phyloP scores from a whole-genome alignment of 148 eudicot species.

The Dysphania ambrosioides region DNA sequence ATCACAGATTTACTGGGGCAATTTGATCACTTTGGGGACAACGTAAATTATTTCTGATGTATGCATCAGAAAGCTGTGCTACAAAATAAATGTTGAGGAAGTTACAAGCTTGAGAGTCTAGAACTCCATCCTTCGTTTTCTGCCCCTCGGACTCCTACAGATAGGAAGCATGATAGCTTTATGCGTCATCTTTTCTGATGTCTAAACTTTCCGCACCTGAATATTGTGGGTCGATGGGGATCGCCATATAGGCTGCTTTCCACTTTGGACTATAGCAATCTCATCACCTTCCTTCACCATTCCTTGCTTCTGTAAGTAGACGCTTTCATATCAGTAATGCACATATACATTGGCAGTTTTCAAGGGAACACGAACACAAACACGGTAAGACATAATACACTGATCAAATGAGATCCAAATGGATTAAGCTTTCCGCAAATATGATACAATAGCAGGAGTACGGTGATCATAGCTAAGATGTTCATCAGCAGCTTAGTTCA shows the following conservation, averaged over 20 bases:
- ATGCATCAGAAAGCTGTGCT: constrained; percentile 3
- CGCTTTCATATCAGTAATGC: not conserved
- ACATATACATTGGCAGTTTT: not conserved
- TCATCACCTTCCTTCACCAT: constrained; percentile 92
- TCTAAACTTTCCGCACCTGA: constrained; percentile 74
- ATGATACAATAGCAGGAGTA: too few species aligned
- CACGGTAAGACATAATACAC: not conserved
- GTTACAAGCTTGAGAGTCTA: not conserved
- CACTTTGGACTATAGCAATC: constrained; percentile 92
- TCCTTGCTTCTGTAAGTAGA: constrained; percentile 65
- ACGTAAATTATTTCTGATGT: not conserved
- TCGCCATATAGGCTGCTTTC: constrained; percentile 89
- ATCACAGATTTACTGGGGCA: not conserved
- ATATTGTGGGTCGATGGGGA: constrained; percentile 90
- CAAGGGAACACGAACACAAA: not conserved
- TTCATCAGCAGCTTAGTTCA: too few species aligned
- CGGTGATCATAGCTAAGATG: too few species aligned
- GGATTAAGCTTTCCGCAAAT: not conserved
- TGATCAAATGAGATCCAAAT: not conserved
- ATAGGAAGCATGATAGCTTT: not conserved
- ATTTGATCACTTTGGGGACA: not conserved
- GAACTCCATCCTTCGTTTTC: constrained; percentile 10
- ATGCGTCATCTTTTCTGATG: not conserved
- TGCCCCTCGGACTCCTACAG: not conserved
- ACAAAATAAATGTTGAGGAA: not conserved